Percentiles rank a stretch among this genome's conserved stretches.
phyloP scores from a whole-genome alignment of 345 rosid species.

The Pugionium dolabratum region DNA sequence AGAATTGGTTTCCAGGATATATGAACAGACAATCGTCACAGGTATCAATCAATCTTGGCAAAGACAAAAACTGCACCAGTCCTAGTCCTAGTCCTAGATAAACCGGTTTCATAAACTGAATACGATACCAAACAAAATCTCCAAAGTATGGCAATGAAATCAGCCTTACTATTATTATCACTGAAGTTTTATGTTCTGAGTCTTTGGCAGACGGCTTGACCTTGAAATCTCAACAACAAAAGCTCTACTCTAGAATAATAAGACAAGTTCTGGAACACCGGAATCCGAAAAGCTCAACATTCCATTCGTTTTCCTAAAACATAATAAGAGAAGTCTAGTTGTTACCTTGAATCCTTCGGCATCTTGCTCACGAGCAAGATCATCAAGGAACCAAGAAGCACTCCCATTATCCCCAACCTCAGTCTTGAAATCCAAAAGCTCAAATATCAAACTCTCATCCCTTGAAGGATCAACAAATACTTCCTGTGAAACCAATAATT shows the following conservation, averaged over 20 bases:
- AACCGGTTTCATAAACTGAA: too few species aligned
- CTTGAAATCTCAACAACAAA: too few species aligned
- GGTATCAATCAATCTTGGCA: neutral
- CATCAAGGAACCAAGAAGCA: conserved; percentile 75
- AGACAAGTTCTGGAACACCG: too few species aligned
- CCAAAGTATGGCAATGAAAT: too few species aligned
- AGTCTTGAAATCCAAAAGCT: conserved; percentile 70
- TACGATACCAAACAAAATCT: neutral
- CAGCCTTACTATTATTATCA: too few species aligned
- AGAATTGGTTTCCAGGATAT: too few species aligned
- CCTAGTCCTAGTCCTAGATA: too few species aligned
- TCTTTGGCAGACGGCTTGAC: too few species aligned
- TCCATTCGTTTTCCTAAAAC: neutral
- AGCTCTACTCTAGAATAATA: too few species aligned
- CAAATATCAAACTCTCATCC: conserved; percentile 83
- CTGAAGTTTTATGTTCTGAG: too few species aligned
- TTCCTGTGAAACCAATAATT: conserved; percentile 54
- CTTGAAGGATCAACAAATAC: conserved; percentile 76
- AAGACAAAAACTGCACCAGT: too few species aligned
- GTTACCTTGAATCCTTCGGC: conserved; percentile 71
- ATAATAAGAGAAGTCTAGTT: neutral
- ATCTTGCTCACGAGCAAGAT: conserved; percentile 70
- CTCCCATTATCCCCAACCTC: conserved; percentile 62
- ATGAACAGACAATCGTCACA: neutral
- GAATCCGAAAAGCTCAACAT: neutral